phyloP scores from a whole-genome alignment of 2,329 filamentous ascomycete genomes.

The Grosmannia clavigera region DNA sequence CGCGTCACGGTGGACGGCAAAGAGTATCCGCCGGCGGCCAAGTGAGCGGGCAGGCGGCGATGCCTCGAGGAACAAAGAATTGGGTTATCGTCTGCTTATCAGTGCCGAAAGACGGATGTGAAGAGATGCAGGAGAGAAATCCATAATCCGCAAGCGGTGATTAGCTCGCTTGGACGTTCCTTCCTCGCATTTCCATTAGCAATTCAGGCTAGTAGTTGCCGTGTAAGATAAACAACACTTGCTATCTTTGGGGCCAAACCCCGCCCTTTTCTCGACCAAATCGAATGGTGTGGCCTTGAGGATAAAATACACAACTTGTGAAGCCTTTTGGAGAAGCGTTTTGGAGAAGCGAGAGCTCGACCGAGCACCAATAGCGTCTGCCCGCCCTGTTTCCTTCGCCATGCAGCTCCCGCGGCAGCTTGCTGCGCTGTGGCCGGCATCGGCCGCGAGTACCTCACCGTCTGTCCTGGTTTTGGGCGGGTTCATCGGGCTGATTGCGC shows the following conservation, averaged over 20 bases:
- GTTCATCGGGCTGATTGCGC: not conserved
- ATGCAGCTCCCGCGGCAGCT: not conserved
- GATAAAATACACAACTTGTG: not conserved
- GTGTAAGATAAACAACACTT: not conserved
- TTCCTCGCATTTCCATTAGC: not conserved
- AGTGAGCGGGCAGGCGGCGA: slow-evolving; percentile 16
- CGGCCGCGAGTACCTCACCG: not conserved
- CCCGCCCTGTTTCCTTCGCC: too few relatives aligned
- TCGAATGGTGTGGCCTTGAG: not conserved
- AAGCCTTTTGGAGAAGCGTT: too few relatives aligned
- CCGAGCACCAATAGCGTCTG: too few relatives aligned
- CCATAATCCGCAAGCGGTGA: not conserved
- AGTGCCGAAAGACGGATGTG: not conserved
- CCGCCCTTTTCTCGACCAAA: not conserved
- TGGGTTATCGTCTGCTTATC: too few relatives aligned
- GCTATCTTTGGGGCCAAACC: not conserved
- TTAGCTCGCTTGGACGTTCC: not conserved
- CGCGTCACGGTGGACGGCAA: slow-evolving; percentile 30
- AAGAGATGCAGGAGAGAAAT: not conserved
- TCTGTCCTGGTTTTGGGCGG: not conserved
- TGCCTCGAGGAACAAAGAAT: not conserved
- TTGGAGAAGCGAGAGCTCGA: too few relatives aligned
- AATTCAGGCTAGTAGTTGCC: not conserved
- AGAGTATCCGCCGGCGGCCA: slow-evolving; percentile 30
- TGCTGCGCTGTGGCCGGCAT: not conserved